Evolutionary conservation across 73 alveolate species (phyloP).

Genomic region (Symbiodinium natans): DNA sequence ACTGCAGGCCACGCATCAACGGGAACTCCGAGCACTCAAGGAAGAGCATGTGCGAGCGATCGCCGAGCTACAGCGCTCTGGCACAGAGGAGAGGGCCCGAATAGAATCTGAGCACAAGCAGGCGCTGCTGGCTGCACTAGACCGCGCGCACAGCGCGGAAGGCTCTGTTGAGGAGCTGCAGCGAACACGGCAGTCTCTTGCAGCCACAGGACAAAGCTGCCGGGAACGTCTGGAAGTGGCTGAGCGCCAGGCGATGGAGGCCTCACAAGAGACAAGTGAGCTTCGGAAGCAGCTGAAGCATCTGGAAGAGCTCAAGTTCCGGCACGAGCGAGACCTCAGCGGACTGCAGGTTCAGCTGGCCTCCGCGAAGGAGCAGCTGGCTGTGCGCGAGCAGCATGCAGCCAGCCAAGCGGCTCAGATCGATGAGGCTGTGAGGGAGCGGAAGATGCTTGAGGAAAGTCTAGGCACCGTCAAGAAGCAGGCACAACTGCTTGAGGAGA

Average conservation of each 20-base stretch:
- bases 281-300: constrained; percentile 29
- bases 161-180: not conserved
- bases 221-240: not conserved
- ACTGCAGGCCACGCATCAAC: constrained; percentile 26
- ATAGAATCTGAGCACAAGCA: not conserved
- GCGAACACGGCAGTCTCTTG: constrained; percentile 3
- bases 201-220: constrained; percentile 14
- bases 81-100: not conserved
- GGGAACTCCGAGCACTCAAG: constrained; percentile 33
- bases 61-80: constrained; percentile 14
- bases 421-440: constrained; percentile 63
- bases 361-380: constrained; percentile 39
- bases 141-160: constrained; percentile 48
- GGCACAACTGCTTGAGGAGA: constrained; percentile 38
- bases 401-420: constrained; percentile 57
- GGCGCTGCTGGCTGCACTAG: constrained; percentile 23
- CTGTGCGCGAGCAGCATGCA: constrained; percentile 56
- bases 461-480: constrained; percentile 41
- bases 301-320: constrained; percentile 16
- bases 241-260: not conserved
- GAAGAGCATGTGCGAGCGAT: constrained; percentile 22
- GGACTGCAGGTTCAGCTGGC: constrained; percentile 53
- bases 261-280: constrained; percentile 23
- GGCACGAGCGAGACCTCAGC: constrained; percentile 33
- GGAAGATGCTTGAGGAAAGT: constrained; percentile 35